phyloP scores from a whole-genome alignment of 2,329 filamentous ascomycete genomes.

The Beauveria brongniartii region DNA sequence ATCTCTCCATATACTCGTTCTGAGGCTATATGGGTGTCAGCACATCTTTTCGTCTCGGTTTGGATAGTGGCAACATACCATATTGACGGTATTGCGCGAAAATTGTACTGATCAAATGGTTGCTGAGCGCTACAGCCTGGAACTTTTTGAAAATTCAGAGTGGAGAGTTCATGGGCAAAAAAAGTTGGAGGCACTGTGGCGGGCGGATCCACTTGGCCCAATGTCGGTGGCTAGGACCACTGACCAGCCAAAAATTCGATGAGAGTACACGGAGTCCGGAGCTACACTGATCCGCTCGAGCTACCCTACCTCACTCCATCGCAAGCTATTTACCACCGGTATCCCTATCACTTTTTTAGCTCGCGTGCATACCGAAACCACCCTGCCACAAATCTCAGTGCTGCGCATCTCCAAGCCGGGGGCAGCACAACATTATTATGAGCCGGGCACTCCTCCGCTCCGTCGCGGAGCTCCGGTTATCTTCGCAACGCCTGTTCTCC shows the following conservation, averaged over 20 bases:
- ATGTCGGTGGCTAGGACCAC: constrained; percentile 10
- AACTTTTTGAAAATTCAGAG: constrained; percentile 18
- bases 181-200: constrained; percentile 19
- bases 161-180: constrained; percentile 5
- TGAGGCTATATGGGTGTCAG: constrained; percentile 50
- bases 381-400: constrained; percentile 11
- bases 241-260: constrained; percentile 9
- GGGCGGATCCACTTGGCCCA: background rate
- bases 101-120: constrained; percentile 14
- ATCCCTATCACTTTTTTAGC: constrained; percentile 11
- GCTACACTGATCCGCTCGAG: constrained; percentile 25
- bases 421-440: constrained; percentile 26
- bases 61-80: constrained; percentile 20
- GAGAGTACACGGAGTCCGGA: constrained; percentile 21
- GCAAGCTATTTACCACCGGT: background rate
- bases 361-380: constrained; percentile 11
- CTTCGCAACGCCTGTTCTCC: constrained; percentile 33
- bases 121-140: constrained; percentile 13
- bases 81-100: constrained; percentile 22
- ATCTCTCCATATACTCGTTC: constrained; percentile 65
- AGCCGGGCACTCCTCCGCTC: constrained; percentile 56
- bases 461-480: constrained; percentile 49
- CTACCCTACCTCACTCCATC: background rate
- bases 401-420: constrained; percentile 18
- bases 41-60: background rate